These are phyloP conservation scores for Trichodelitschia bisporula DNA, from an alignment of 495 filamentous ascomycete genomes.

Conservation along the genomic window DNA sequence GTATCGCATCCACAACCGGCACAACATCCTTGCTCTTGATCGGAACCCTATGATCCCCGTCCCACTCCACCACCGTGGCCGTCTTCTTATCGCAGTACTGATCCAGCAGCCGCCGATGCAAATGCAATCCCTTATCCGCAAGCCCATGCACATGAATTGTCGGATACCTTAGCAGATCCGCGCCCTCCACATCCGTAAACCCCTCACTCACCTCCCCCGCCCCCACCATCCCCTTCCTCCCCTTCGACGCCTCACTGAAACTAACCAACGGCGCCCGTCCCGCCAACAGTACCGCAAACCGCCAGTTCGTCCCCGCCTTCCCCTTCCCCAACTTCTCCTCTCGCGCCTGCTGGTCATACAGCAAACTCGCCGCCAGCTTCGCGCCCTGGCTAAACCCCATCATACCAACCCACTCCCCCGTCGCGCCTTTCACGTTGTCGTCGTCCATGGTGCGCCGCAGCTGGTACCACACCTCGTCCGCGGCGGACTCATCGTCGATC, in stretches of 20 bases:
- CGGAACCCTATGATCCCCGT: slow-evolving; percentile 32
- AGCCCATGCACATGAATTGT: slow-evolving; percentile 40
- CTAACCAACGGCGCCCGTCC: slow-evolving; percentile 30
- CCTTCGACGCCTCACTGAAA: slow-evolving; percentile 6
- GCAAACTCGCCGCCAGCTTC: slow-evolving; percentile 27
- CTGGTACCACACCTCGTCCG: slow-evolving; percentile 15
- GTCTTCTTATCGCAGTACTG: slow-evolving; percentile 23
- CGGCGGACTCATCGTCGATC: slow-evolving; percentile 18
- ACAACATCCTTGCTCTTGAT: slow-evolving; percentile 29
- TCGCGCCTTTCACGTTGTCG: slow-evolving; percentile 19
- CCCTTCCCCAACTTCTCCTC: slow-evolving; percentile 4
- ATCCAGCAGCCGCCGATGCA: slow-evolving; percentile 24
- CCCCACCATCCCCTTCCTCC: slow-evolving; percentile 8
- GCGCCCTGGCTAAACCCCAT: slow-evolving; percentile 34
- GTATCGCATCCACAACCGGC: slow-evolving; percentile 20
- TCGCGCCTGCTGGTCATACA: slow-evolving; percentile 16
- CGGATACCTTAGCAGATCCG: slow-evolving; percentile 20
- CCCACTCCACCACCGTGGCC: slow-evolving; percentile 30
- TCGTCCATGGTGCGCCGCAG: slow-evolving; percentile 14
- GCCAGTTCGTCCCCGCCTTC: slow-evolving; percentile 7
- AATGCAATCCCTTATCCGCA: slow-evolving; percentile 25
- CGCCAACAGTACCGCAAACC: slow-evolving; percentile 26
- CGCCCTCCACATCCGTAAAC: slow-evolving; percentile 11
- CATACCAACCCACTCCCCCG: slow-evolving; percentile 29
- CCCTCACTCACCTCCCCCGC: slow-evolving; percentile 17